These are phyloP conservation scores for Candida khao-thaluensis DNA, from an alignment of 805 yeast genomes.

Conservation along the genomic window DNA sequence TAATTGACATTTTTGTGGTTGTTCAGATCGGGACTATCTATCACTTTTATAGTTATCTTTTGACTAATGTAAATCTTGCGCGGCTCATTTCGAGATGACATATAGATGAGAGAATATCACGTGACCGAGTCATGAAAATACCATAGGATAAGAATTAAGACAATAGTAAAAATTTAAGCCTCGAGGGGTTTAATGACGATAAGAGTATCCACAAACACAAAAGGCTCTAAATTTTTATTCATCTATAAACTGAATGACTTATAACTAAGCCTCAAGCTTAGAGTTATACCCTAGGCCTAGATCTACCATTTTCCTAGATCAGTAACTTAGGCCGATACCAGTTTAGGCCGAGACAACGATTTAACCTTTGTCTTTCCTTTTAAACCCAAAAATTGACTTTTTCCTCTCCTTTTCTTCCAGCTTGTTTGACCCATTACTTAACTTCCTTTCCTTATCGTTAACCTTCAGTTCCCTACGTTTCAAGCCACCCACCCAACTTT, in stretches of 20 bases:
- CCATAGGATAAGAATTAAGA: no score
- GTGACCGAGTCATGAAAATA: background rate
- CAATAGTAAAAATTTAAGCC: no score
- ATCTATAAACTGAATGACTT: no score
- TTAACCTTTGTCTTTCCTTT: slow-evolving; percentile 20
- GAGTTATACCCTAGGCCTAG: no score
- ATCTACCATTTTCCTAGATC: background rate
- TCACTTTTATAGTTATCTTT: no score
- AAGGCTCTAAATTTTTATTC: no score
- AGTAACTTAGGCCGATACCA: no score
- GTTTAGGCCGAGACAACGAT: no score
- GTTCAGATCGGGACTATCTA: no score
- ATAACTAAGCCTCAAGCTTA: no score
- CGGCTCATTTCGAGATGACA: slow-evolving; percentile 3
- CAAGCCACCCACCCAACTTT: slow-evolving; percentile 41
- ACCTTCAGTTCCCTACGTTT: slow-evolving; percentile 30
- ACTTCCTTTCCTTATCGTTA: slow-evolving; percentile 19
- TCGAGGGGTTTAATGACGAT: no score
- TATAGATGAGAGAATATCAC: slow-evolving; percentile 4
- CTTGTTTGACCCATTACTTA: slow-evolving; percentile 20
- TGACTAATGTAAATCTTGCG: background rate
- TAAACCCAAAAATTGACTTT: slow-evolving; percentile 39
- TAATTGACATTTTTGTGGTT: slow-evolving; percentile 10
- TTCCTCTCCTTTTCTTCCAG: slow-evolving; percentile 20
- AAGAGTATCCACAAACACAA: no score